phyloP scores from a whole-genome alignment of 192 early-diverging fungal genomes.

The Backusella mclennaniae region DNA sequence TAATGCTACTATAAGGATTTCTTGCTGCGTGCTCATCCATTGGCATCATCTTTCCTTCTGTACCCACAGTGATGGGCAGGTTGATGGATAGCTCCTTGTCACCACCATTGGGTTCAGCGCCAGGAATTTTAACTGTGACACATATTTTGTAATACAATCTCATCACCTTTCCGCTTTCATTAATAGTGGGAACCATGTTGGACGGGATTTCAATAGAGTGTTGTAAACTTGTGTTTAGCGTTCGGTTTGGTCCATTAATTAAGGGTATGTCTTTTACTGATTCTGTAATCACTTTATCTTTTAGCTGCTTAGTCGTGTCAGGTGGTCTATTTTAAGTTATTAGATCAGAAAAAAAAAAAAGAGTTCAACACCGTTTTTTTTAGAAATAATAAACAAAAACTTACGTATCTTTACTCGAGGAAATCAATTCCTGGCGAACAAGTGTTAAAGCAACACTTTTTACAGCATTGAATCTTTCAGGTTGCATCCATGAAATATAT shows the following conservation, averaged over 20 bases:
- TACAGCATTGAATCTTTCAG: background rate
- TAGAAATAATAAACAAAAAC: background rate
- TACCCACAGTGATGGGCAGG: background rate
- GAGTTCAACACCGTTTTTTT: no score
- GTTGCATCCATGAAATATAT: background rate
- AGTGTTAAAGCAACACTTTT: background rate
- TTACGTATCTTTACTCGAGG: conserved; percentile 3
- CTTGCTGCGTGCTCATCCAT: background rate
- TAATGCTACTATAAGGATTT: background rate
- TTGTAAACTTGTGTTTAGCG: background rate
- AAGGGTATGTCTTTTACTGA: background rate
- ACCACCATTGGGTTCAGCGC: background rate
- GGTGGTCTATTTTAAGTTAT: background rate
- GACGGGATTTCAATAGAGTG: background rate
- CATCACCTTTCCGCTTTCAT: background rate
- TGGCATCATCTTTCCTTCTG: background rate
- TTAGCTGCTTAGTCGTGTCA: conserved; percentile 3
- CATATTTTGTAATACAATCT: conserved; percentile 6
- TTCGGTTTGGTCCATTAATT: background rate
- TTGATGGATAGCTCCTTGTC: background rate
- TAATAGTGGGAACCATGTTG: background rate
- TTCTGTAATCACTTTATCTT: background rate
- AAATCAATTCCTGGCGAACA: background rate
- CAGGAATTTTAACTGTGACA: background rate
- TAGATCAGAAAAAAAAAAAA: background rate